Evolutionary conservation across 2,329 filamentous ascomycete species (phyloP).

Genomic region (Penicillium fuscoglaucum): DNA sequence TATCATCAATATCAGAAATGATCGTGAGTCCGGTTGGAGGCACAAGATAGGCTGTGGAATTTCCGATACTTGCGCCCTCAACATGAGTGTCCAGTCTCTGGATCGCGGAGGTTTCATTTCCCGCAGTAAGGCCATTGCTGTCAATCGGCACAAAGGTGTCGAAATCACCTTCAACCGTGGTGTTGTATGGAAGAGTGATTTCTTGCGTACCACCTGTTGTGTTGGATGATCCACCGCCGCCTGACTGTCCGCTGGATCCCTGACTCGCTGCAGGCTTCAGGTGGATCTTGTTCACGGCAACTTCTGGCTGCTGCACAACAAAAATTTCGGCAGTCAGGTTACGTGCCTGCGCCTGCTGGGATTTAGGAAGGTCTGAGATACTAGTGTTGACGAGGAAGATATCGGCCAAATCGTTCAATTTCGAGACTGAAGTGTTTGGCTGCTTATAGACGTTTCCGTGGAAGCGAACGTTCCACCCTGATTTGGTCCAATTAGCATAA

Average conservation of each 20-base stretch:
- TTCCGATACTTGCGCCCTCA: conserved; percentile 65
- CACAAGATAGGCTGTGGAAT: conserved; percentile 74
- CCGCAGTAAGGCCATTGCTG: conserved; percentile 58
- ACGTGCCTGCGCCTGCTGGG: conserved; percentile 66
- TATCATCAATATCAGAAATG: conserved; percentile 77
- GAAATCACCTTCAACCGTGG: conserved; percentile 69
- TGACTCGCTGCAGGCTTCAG: conserved; percentile 62
- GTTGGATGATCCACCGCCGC: conserved; percentile 24
- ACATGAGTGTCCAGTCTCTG: conserved; percentile 70
- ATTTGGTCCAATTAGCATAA: conserved; percentile 76
- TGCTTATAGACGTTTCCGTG: conserved; percentile 82
- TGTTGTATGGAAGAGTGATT: conserved; percentile 64
- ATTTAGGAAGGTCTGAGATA: conserved; percentile 58
- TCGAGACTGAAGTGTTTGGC: conserved; percentile 64
- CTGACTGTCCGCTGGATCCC: conserved; percentile 43
- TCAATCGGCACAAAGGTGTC: conserved; percentile 67
- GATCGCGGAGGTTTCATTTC: conserved; percentile 64
- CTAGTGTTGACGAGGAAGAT: conserved; percentile 67
- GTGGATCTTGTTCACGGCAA: conserved; percentile 37
- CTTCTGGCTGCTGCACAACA: conserved; percentile 66
- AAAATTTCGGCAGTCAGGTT: conserved; percentile 74
- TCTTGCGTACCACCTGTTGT: conserved; percentile 61
- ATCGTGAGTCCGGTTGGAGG: conserved; percentile 69
- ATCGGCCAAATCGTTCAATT: conserved; percentile 68
- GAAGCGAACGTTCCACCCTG: conserved; percentile 73